A percentile compares a stretch with the other conserved stretches of the same genome.
Conservation (phyloP, 2,329 filamentous ascomycete genomes). For the Cucurbitaria berberidis region DNA sequence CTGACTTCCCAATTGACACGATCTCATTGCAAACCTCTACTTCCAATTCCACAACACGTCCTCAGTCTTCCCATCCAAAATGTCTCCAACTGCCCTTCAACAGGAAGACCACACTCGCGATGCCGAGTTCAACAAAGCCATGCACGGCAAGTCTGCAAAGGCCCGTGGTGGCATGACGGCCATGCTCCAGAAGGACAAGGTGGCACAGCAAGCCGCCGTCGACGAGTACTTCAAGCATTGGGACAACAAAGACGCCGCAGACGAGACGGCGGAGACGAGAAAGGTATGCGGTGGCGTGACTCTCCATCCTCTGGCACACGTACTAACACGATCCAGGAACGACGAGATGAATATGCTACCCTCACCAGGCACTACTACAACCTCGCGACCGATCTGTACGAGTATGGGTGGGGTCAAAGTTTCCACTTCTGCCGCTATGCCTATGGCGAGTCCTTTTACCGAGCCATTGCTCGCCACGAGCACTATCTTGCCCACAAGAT, state of each 20-base stretch:
- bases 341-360: constrained; percentile 88
- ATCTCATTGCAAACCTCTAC: constrained; percentile 5
- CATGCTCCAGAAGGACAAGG: constrained; percentile 82
- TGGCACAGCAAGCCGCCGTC: constrained; percentile 79
- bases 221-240: constrained; percentile 97
- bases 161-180: constrained; percentile 76
- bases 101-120: constrained; percentile 82
- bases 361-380: constrained; percentile 97
- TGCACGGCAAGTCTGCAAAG: constrained; percentile 78
- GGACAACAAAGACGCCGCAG: constrained; percentile 79
- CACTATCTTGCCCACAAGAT: constrained; percentile 95
- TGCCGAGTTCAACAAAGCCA: constrained; percentile 86
- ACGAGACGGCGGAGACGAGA: constrained; percentile 83
- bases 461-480: constrained; percentile 94
- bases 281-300: constrained; percentile 60
- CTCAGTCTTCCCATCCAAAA: constrained; percentile 39
- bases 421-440: constrained; percentile 99
- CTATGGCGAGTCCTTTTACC: constrained; percentile 81
- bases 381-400: constrained; percentile 93
- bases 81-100: constrained; percentile 70
- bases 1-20: constrained; percentile 23
- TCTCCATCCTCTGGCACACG: not conserved
- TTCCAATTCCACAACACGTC: constrained; percentile 1
- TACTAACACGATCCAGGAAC: constrained; percentile 62
- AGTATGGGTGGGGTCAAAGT: constrained; percentile 93